Evolutionary conservation across 2,329 filamentous ascomycete species (phyloP).

Genomic region (Scopulariopsis brevicaulis): DNA sequence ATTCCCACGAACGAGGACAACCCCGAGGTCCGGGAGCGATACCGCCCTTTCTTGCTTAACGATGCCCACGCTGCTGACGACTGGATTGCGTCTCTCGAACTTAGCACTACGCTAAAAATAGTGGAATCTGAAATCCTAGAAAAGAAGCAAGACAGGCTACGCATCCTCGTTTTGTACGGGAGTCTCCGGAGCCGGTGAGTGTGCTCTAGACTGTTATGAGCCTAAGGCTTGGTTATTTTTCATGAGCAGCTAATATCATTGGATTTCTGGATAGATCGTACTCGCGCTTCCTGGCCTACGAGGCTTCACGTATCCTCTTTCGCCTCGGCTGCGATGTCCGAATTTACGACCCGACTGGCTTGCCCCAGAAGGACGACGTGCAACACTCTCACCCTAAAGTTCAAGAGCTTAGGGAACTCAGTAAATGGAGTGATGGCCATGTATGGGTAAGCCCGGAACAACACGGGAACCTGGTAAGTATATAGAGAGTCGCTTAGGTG

Average conservation of each 20-base stretch:
- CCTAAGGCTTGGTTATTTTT: neutral
- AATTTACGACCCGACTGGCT: constrained; percentile 43
- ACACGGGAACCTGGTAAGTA: constrained; percentile 46
- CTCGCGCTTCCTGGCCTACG: constrained; percentile 46
- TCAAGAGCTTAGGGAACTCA: constrained; percentile 48
- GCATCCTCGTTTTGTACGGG: constrained; percentile 49
- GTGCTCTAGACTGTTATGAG: neutral
- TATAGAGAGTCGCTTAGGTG: neutral
- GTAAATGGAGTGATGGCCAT: constrained; percentile 54
- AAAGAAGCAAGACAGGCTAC: constrained; percentile 24
- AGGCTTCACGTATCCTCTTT: constrained; percentile 47
- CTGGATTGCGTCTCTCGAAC: constrained; percentile 45
- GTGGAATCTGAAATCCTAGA: constrained; percentile 30
- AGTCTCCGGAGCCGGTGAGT: constrained; percentile 34
- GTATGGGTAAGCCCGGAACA: constrained; percentile 57
- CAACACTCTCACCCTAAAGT: constrained; percentile 48
- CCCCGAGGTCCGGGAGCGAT: constrained; percentile 27
- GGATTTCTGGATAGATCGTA: constrained; percentile 31
- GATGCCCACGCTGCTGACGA: constrained; percentile 25
- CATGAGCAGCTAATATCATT: neutral
- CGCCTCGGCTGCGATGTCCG: constrained; percentile 56
- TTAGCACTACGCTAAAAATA: constrained; percentile 38
- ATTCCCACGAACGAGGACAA: constrained; percentile 35
- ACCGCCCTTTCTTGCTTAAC: constrained; percentile 44
- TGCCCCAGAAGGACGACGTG: constrained; percentile 53